Evolutionary conservation across 2,329 filamentous ascomycete species (phyloP).

Genomic region (Colletotrichum sp.): DNA sequence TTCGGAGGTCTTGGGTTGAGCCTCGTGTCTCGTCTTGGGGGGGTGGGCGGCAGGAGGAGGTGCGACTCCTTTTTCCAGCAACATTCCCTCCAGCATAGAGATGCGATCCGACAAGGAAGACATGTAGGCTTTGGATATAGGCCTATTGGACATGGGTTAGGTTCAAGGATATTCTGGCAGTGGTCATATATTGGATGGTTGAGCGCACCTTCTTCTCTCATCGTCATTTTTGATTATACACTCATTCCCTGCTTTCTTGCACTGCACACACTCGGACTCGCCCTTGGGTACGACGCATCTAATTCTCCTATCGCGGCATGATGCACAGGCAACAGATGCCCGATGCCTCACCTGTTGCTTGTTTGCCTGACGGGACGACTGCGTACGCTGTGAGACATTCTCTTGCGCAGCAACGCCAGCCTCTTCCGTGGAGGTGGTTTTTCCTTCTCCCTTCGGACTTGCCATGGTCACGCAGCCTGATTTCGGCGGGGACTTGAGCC

Average conservation of each 20-base stretch:
- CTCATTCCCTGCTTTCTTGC: constrained; percentile 52
- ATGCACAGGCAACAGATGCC: constrained; percentile 60
- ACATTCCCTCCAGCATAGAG: constrained; percentile 54
- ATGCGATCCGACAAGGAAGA: constrained; percentile 61
- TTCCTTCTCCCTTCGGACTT: background rate
- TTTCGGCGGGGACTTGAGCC: background rate
- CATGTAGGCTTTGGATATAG: constrained; percentile 64
- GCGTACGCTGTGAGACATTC: constrained; percentile 36
- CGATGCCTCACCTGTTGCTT: constrained; percentile 48
- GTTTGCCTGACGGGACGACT: constrained; percentile 27
- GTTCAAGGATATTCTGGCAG: background rate
- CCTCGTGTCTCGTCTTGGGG: constrained; percentile 53
- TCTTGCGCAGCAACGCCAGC: constrained; percentile 35
- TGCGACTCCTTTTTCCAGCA: constrained; percentile 52
- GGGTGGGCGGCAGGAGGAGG: constrained; percentile 58
- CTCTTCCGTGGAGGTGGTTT: constrained; percentile 21
- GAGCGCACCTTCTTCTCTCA: constrained; percentile 54
- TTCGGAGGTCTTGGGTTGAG: constrained; percentile 17
- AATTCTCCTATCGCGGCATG: constrained; percentile 51
- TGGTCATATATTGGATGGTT: background rate
- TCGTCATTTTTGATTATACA: constrained; percentile 65
- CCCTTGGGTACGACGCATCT: constrained; percentile 60
- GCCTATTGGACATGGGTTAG: constrained; percentile 35
- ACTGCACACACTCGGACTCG: constrained; percentile 56
- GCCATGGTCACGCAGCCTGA: background rate